Evolutionary conservation across 1,284 basidiomycete species (phyloP).

Genomic region (Psilocybe mexicana): DNA sequence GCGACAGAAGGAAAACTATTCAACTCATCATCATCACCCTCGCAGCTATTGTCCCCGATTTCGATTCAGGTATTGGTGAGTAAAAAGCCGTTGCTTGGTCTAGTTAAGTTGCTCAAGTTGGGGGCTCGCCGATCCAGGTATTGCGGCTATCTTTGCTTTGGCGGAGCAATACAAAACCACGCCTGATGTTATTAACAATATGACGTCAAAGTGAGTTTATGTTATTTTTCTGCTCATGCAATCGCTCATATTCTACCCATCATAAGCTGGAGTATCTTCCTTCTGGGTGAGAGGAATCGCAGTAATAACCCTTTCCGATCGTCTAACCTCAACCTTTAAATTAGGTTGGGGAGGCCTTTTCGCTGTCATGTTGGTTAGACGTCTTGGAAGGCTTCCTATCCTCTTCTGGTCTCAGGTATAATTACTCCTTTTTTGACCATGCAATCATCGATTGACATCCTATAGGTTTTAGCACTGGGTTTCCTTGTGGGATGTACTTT

Average conservation of each 20-base stretch:
- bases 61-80: conserved; percentile 66
- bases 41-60: conserved; percentile 69
- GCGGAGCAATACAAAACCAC: conserved; percentile 55
- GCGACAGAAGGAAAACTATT: conserved; percentile 46
- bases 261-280: conserved; percentile 59
- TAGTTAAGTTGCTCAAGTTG: neutral
- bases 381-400: conserved; percentile 60
- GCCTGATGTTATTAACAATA: conserved; percentile 54
- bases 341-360: conserved; percentile 61
- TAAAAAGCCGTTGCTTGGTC: conserved; percentile 10
- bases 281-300: conserved; percentile 40
- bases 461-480: conserved; percentile 45
- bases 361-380: conserved; percentile 59
- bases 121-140: conserved; percentile 35
- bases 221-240: conserved; percentile 1
- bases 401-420: conserved; percentile 60
- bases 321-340: neutral
- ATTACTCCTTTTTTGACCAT: neutral
- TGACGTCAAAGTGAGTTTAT: conserved; percentile 47
- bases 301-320: neutral
- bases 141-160: conserved; percentile 58
- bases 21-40: conserved; percentile 62
- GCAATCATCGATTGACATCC: neutral
- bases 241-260: neutral
- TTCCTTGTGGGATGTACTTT: conserved; percentile 57